Percentiles rank a stretch among this genome's conserved stretches.
phyloP scores from a whole-genome alignment of 352 stramenopile species.

The Blastocystis sp. region DNA sequence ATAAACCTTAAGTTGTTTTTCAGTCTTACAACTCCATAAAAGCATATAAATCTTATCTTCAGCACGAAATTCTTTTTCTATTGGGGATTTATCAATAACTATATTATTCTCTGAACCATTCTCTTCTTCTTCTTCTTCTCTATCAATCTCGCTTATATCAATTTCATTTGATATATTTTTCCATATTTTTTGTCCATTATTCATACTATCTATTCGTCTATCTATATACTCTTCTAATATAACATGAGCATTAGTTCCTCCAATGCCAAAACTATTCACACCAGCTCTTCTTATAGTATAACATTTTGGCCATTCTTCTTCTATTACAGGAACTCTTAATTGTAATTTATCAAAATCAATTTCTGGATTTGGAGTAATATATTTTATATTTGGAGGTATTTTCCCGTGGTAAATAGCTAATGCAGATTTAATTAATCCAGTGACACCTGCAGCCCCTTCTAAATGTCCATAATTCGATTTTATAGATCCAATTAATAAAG shows the following conservation, averaged over 20 bases:
- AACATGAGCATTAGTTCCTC: slow-evolving; percentile 29
- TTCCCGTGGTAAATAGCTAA: slow-evolving; percentile 18
- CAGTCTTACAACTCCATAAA: no score
- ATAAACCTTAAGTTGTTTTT: no score
- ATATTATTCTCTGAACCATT: neutral
- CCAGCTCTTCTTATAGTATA: neutral
- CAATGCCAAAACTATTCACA: slow-evolving; percentile 32
- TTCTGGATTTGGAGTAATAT: slow-evolving; percentile 1
- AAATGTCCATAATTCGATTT: slow-evolving; percentile 37
- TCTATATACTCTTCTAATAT: slow-evolving; percentile 13
- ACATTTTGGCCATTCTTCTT: neutral
- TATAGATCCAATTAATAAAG: slow-evolving; percentile 17
- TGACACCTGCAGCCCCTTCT: slow-evolving; percentile 28
- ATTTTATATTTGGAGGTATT: slow-evolving; percentile 33
- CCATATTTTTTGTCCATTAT: no score
- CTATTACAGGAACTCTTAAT: slow-evolving; percentile 10
- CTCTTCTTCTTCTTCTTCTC: neutral
- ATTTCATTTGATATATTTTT: no score
- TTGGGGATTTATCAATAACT: neutral
- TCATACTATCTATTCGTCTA: neutral
- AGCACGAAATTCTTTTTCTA: no score
- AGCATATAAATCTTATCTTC: no score
- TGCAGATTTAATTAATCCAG: slow-evolving; percentile 15
- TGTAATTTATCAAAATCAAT: slow-evolving; percentile 31
- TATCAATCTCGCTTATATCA: neutral